Evolutionary conservation across 139 green algal species (phyloP).

Genomic region (Chlorella vulgaris): DNA sequence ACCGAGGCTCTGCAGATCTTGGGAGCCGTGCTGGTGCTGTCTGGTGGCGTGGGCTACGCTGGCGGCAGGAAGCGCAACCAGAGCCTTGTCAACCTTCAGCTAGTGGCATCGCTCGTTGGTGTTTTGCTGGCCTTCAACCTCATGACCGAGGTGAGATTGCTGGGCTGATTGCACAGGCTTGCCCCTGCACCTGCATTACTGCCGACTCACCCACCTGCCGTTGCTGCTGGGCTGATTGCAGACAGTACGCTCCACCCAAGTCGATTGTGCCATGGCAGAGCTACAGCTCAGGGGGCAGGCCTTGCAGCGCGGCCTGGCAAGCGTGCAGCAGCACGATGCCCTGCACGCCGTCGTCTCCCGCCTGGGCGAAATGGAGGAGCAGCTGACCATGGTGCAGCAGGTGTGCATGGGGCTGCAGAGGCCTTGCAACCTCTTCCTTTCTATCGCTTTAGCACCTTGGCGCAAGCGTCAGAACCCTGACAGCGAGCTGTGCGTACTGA

Average conservation of each 20-base stretch:
- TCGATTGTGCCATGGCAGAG: slow-evolving; percentile 65
- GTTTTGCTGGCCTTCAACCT: slow-evolving; percentile 52
- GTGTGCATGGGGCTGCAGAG: not conserved
- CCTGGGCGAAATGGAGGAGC: slow-evolving; percentile 65
- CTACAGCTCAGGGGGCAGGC: slow-evolving; percentile 41
- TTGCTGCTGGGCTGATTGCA: not conserved
- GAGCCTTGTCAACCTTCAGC: slow-evolving; percentile 38
- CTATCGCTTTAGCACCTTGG: not conserved
- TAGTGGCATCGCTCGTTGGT: slow-evolving; percentile 49
- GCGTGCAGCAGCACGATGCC: slow-evolving; percentile 37
- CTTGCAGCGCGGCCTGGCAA: slow-evolving; percentile 23
- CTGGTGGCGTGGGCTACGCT: slow-evolving; percentile 23
- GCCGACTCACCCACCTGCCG: not conserved
- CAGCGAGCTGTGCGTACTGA: not conserved
- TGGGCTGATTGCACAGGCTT: not conserved
- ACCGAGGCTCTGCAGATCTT: slow-evolving; percentile 28
- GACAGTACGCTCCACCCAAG: slow-evolving; percentile 15
- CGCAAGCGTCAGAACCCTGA: not conserved
- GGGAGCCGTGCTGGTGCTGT: slow-evolving; percentile 12
- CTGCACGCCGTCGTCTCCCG: slow-evolving; percentile 51
- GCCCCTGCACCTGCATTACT: not conserved
- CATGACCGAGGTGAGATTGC: slow-evolving; percentile 41
- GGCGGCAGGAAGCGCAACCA: slow-evolving; percentile 24
- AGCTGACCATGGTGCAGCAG: slow-evolving; percentile 47
- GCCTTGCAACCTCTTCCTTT: not conserved